Base-by-base conservation (phyloP, 2,329 filamentous ascomycete species). In the Orbilia oligospora region DNA sequence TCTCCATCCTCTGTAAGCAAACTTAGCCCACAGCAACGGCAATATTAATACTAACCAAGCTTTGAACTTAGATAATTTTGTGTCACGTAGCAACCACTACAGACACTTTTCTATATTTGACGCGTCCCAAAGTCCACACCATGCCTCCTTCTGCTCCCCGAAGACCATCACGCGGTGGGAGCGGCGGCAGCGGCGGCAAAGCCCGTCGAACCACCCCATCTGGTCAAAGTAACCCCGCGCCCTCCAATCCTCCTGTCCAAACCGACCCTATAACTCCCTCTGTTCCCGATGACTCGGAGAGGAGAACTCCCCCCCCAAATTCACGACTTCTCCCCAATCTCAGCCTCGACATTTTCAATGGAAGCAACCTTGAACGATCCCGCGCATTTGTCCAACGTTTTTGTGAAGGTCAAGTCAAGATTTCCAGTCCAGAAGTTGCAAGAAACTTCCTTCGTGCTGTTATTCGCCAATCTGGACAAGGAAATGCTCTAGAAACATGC, bases 381-480 rank as follows among this genome's bases (percentile, higher is more conserved):
- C 49, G 14, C 1, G 53, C 18, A 6, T 56, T 68, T 20, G 6
- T 44, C 2, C 20, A 41, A 27, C 33, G 56, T 5, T 61, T 61
- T 18, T 61, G 36, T 12, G 20, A n/a, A 9, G 56, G 56, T 12
- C 44, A 71, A 6, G 3, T 71, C 33, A 53, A 55, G 9, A 24
- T 77, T 6, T 8, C n/a, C 6, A 55, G 68, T 14, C 16, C 27
- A 0, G 46, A 63, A 3, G n/a, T n/a, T n/a, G 67, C 67, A 24
- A 55, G 44, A 27, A 12, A 30, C 36, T 68, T 67, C 18, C 38
- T 77, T 33, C 41, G 61, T 24, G 63, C 67, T 16, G 6, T 71
- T 20, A 41, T 77, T 30, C 68, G 73, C 5, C 68, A 77, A 12
- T 46, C 41, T 20, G 68, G 63, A 36, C 58, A 71, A 18, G 14